These are phyloP conservation scores for Magnolia changhungtana DNA, from an alignment of 164 flowering plant genomes.

Conservation along the genomic window DNA sequence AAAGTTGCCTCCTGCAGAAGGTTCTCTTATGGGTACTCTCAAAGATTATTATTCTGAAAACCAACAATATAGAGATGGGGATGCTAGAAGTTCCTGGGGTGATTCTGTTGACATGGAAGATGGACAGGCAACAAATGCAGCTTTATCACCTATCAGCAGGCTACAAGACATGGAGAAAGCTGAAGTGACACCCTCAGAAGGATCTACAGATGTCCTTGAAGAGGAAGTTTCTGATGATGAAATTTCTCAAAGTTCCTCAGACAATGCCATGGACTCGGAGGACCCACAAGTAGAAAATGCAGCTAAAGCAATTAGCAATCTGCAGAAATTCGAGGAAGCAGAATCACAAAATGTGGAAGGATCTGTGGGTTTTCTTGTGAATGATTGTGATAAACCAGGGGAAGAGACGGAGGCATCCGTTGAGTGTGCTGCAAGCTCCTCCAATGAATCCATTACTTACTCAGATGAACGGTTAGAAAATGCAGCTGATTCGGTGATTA, in stretches of 20 bases:
- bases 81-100: constrained; percentile 12
- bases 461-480: neutral
- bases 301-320: neutral
- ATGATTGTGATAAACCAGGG: neutral
- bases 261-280: neutral
- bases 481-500: neutral
- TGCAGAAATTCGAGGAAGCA: constrained; percentile 3
- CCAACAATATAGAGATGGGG: constrained; percentile 9
- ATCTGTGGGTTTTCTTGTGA: neutral
- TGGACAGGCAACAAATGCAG: constrained; percentile 1
- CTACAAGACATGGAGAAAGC: constrained; percentile 9
- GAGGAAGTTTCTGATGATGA: constrained; percentile 3
- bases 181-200: neutral
- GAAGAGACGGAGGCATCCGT: neutral
- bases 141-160: constrained; percentile 9
- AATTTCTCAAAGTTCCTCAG: neutral
- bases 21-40: neutral
- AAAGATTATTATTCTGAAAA: constrained; percentile 12
- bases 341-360: neutral
- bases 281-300: constrained; percentile 9
- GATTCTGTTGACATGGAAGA: constrained; percentile 17
- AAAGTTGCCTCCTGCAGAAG: constrained; percentile 11
- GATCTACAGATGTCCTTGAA: neutral
- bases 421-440: neutral
- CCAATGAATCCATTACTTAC: too few species aligned